Evolutionary conservation across 495 filamentous ascomycete genomes (phyloP), one percentile per base, ranked within the genome.

Genomic region (Hypoxylon lienhwacheense): DNA sequence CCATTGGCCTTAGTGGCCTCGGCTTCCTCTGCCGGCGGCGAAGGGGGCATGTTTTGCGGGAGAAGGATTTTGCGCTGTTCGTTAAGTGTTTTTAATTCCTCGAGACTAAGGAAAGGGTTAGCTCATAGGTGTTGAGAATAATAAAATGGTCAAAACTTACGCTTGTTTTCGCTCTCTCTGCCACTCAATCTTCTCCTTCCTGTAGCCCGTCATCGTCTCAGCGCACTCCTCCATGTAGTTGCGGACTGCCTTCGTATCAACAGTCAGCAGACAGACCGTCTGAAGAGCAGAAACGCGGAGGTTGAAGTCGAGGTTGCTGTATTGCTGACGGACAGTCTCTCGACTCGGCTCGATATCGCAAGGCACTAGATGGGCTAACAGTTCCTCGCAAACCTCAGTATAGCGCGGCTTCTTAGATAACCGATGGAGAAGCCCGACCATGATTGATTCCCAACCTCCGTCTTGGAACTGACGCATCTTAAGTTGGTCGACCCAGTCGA

Each of bases 101-200:
- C 90, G 28, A 91, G 74, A 3, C 88, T 95, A 58, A 22, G 35
- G 52, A 51, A 45, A 22, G 37, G 11, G 42, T 70, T 40, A 67
- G 59, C 28, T 28, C 44, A 60, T 11, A 12, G 43, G 36, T 49
- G 10, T 35, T 12, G 6, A 22, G 26, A n/a, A 31, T 35, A 55
- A 24, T 22, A 2, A 50, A 53, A 7, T 17, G 33, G 46, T n/a
- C 19, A 35, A 20, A 33, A 86, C 91, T 76, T 82, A 96, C 91
- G 81, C 78, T 68, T 79, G 77, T 67, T 93, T 97, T 61, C 87
- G 83, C 45, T 85, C 79, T 48, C 90, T 81, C 68, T 97, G 93
- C 66, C 83, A 85, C 58, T 95, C 88, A 47, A 96, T 96, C 72
- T 96, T 97, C 68, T 95, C 87, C 70, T 97, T 98, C 14, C 93